phyloP scores from a whole-genome alignment of 805 yeast genomes.

The Nakazawaea wickerhamii region DNA sequence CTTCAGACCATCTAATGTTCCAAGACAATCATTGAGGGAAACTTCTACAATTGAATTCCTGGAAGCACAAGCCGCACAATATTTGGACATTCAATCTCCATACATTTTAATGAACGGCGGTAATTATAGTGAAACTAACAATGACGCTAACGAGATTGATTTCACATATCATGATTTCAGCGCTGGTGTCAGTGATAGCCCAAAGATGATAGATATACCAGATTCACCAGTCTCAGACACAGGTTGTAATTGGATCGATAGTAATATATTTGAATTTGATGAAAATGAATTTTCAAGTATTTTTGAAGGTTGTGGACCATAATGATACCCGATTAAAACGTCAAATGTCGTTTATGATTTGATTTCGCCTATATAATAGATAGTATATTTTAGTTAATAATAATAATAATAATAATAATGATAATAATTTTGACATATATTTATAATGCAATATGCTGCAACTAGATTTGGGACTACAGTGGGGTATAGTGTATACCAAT shows the following conservation, averaged over 20 bases:
- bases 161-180: constrained; percentile 20
- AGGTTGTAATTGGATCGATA: constrained; percentile 57
- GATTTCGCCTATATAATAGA: too few species aligned
- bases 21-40: not conserved
- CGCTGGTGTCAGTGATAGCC: constrained; percentile 15
- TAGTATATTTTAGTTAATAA: not conserved
- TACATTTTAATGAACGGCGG: not conserved
- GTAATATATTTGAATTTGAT: constrained; percentile 35
- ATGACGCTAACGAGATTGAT: constrained; percentile 21
- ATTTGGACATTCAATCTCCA: not conserved
- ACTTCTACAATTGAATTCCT: not conserved
- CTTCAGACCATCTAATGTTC: not conserved
- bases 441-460: too few species aligned
- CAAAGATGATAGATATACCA: constrained; percentile 1
- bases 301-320: constrained; percentile 1
- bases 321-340: constrained; percentile 1
- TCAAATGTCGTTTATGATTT: too few species aligned
- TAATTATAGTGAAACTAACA: constrained; percentile 5
- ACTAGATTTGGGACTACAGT: too few species aligned
- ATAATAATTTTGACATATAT: too few species aligned
- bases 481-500: too few species aligned
- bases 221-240: constrained; percentile 34
- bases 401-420: too few species aligned
- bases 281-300: constrained; percentile 19
- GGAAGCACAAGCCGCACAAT: not conserved